Evolutionary conservation across 2,329 filamentous ascomycete genomes (phyloP), one percentile per base, ranked within the genome.

Genomic region (Microcyclosporella mali): DNA sequence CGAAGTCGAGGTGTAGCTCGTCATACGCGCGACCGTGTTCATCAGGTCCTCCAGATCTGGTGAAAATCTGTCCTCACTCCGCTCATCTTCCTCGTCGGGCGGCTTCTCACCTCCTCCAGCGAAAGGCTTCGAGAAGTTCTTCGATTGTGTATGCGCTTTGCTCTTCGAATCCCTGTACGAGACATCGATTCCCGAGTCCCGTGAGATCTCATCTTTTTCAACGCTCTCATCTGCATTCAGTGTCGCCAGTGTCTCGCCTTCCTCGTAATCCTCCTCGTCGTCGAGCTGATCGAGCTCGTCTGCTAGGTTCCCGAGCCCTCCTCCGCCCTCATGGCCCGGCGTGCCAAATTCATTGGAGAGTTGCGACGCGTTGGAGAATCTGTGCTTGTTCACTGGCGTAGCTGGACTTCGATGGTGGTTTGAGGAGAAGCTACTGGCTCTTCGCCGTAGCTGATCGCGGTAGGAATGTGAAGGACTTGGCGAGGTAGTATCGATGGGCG

Each of bases 261-360:
- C 57, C 16, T 56, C 56, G 33, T 57, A 50, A 1, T 56, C 57
- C 25, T 57, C 57, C 6, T 62, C 59, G 34, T 61, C 57, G 35
- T 57, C 57, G 36, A 92, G 69, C 65, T 92, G 86, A 64, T 90
- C 86, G 36, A 92, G 70, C 64, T 92, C 86, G 64, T 90, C 86
- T 1, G 86, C 86, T 37, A 92, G 65, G 55, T 88, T 89, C 25
- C 85, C 86, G 49, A 88, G 70, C 7, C 82, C 82, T 48, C 78
- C 78, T 12, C 56, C 61, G 8, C 60, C 63, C 27, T 56, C 53
- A 11, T 66, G 65, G 31, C 57, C 62, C 2, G 63, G 62, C 33
- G 59, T 63, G 41, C 59, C 58, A 41, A 67, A 62, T 14, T 69
- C 67, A 46, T 66, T 57, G 10, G 61, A 63, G 27, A 55, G 46